Evolutionary conservation across 495 filamentous ascomycete species (phyloP).

Genomic region (Glutinoglossum americanum): DNA sequence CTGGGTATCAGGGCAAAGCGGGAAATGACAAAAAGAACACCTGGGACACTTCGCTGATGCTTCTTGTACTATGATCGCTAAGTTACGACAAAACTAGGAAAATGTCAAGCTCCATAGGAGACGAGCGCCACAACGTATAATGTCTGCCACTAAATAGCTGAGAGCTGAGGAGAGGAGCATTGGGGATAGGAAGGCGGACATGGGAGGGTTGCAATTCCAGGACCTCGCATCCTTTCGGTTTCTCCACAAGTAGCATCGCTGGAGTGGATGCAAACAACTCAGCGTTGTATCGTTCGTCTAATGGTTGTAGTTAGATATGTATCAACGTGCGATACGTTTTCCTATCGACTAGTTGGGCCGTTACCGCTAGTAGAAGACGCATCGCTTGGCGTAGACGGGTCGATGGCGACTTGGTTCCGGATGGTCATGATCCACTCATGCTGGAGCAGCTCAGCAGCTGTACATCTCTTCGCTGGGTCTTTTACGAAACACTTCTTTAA

Average conservation of each 20-base stretch:
- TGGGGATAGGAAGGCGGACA: background rate
- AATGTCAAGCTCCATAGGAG: background rate
- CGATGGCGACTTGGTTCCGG: conserved; percentile 34
- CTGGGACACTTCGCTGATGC: background rate
- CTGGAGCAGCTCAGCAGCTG: conserved; percentile 75
- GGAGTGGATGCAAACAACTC: too few species aligned
- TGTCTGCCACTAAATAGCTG: background rate
- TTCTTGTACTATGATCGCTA: too few species aligned
- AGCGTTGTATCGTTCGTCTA: too few species aligned
- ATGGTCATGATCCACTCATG: conserved; percentile 83
- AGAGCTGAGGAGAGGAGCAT: background rate
- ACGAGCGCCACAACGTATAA: background rate
- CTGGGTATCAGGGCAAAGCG: background rate
- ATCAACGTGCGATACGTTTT: background rate
- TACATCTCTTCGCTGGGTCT: conserved; percentile 58
- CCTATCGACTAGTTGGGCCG: background rate
- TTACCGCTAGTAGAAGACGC: background rate
- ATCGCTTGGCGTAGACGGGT: conserved; percentile 24
- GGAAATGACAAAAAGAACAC: background rate
- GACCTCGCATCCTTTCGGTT: too few species aligned
- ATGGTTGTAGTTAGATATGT: background rate
- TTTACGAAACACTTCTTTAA: conserved; percentile 68
- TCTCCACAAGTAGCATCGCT: too few species aligned
- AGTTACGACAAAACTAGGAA: background rate
- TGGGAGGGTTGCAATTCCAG: too few species aligned